Base-by-base conservation (phyloP, 108 stramenopile genomes). In the Poteriospumella lacustris region DNA sequence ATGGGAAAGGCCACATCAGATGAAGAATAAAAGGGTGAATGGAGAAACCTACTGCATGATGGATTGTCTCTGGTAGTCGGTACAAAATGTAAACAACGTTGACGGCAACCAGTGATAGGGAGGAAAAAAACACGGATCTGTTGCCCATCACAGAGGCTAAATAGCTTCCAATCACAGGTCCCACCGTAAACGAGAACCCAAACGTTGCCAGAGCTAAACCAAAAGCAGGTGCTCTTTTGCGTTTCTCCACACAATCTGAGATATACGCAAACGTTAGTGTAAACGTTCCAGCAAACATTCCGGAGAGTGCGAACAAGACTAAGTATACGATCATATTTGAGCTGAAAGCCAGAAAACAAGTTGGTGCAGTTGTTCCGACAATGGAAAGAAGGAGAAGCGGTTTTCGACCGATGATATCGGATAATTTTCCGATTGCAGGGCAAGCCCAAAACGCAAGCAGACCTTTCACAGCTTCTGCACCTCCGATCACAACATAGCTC, bases 261-360 rank as follows among this genome's bases (percentile, higher is more conserved):
- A 98, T 98, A 85, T 98, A 98, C 1, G 95, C 94, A 86, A 98
- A 98, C 58, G 92, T 92, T 42, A 98, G 64, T 0, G 97, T 92
- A 77, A 98, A 98, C n/a, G 97, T 98, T 5, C 90, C 90, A 15
- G 92, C 86, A 80, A 95, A 96, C 38, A 94, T 76, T n/a, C 96
- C 96, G 5, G 90, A 91, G 12, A 93, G 43, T 36, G 89, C 86
- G 52, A 95, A 77, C 29, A 36, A 34, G 59, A 58, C 0, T 26
- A 38, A 41, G 43, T 84, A 82, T 40, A 81, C 26, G 33, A 34
- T 58, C 58, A 78, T 24, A 86, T 68, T 78, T 36, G 70, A 42
- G 79, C 92, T 92, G 62, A 97, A 79, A 5, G 94, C 94, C 75
- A 97, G 81, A 24, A 87, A 84, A 58, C 92, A 94, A 43, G 93